phyloP scores from a whole-genome alignment of 2,329 filamentous ascomycete species.

The Colletotrichum tabaci region DNA sequence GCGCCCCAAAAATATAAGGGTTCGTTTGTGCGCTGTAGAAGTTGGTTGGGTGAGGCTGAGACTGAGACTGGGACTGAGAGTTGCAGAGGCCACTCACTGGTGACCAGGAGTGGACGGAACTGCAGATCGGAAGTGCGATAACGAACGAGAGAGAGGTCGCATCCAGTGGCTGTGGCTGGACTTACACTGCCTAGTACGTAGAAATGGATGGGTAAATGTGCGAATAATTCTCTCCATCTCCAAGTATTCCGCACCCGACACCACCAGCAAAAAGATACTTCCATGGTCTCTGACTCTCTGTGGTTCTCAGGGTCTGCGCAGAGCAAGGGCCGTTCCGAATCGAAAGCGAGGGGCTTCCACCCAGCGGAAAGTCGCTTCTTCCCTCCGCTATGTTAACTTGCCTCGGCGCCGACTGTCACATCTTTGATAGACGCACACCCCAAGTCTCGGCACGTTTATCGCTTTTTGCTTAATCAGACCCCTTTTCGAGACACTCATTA shows the following conservation, averaged over 20 bases:
- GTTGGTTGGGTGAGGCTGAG: neutral
- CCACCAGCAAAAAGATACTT: neutral
- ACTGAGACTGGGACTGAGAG: neutral
- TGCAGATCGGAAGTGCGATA: constrained; percentile 15
- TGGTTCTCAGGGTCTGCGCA: neutral
- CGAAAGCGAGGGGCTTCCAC: constrained; percentile 8
- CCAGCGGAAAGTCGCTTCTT: neutral
- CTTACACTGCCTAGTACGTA: neutral
- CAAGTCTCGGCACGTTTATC: neutral
- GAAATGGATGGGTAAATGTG: neutral
- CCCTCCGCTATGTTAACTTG: neutral
- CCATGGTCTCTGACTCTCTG: neutral
- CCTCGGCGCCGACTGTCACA: neutral
- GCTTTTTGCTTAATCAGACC: constrained; percentile 9
- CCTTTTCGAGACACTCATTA: constrained; percentile 5
- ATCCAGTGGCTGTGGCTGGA: neutral
- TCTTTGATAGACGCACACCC: neutral
- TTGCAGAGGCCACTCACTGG: neutral
- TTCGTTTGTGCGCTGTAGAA: constrained; percentile 29
- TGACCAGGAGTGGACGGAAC: constrained; percentile 23
- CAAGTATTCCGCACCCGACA: neutral
- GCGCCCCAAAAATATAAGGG: neutral
- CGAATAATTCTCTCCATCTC: neutral
- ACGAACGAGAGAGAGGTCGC: neutral
- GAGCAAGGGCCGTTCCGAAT: neutral